Base-by-base conservation (phyloP, 2,329 filamentous ascomycete genomes). In the Neopestalotiopsis clavispora region DNA sequence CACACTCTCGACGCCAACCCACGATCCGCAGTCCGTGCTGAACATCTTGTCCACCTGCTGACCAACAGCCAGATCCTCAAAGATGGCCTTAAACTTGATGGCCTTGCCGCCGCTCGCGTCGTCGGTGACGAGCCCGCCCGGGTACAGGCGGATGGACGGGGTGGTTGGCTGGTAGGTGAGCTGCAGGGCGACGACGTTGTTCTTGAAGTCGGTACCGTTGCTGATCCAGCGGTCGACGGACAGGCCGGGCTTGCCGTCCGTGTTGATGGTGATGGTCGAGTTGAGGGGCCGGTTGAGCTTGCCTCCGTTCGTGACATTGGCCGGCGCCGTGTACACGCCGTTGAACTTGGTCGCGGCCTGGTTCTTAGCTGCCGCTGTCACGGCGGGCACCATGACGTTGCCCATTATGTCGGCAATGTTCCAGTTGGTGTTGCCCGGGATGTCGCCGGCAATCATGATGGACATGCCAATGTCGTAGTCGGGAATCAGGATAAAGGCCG, bases 381-480 rank as follows among this genome's bases (percentile, higher is more conserved):
- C 69, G 0, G 77, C 75, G 5, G 77, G 75, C n/a, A 80, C 69
- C 23, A 79, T 69, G 17, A 69, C 65, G 58, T 72, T 74, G 4
- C 76, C 76, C 13, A 79, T 65, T 10, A 70, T 74, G 59, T 79
- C 77, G 38, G 76, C 70, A 56, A 78, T 69, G 38, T 72, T 61
- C 68, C 78, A 79, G 38, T 74, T 76, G 6, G 71, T 71, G 56
- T 79, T 79, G 7, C 71, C 71, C 1, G 76, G 73, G 13, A 77
- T 61, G 7, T 74, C 68, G 14, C 80, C 81, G 10, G 81, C 83
- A 1, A 78, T 71, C 1, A 84, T 74, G 20, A 84, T 73, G 1
- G 75, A 77, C 68, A 84, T 81, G 0, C 83, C 83, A 14, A 82
- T 74, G 62, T 81, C 77, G 63, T 79, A 83, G 68, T 85, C 82